Evolutionary conservation across 495 filamentous ascomycete genomes (phyloP), one percentile per base, ranked within the genome.

Genomic region (Sabuloglossum arenarium): DNA sequence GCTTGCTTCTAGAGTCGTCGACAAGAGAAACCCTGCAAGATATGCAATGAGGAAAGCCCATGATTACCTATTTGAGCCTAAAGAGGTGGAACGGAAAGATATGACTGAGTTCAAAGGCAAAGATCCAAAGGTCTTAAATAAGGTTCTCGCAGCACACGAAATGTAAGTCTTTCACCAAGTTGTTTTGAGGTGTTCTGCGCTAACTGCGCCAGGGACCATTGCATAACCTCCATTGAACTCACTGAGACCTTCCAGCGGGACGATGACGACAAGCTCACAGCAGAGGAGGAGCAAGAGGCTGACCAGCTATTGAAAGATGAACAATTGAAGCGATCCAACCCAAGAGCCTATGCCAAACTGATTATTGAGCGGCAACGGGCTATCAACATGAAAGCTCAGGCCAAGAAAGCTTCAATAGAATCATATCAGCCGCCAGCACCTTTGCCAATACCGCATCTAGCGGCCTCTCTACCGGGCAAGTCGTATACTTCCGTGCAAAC

Each of bases 1-100:
- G 61, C 71, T 95, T 47, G 76, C 87, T 0, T 74, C 73, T 23
- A 77, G 85, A 14, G 85, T 93, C 4, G 81, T 96, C 8, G 89
- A 96, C 64, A 80, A 86, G 64, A 86, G 84, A 67, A 85, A 84
- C 42, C 77, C 81, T 0, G 66, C 75, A 1, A 76, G 82, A 0
- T 71, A 65, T 55, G 76, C 84, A 0, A 64, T 65, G 2, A 75
- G 71, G 37, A 68, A 73, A 3, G 59, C 64, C 0, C 61, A 64
- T 0, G 71, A 80, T 0, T 82, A 79, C 61, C 72, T 88, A 6
- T 73, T 74, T 39, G 67, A 70, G 54, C 82, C 80, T 0, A 74
- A 72, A 49, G 61, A 68, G 2, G 69, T 81, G 3, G 56, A 67
- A 3, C 72, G 76, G 55, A 53, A 79, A 53, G 71, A 82, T 54